Conservation (phyloP, 2,329 filamentous ascomycete species). For the Cordyceps cicadae region DNA sequence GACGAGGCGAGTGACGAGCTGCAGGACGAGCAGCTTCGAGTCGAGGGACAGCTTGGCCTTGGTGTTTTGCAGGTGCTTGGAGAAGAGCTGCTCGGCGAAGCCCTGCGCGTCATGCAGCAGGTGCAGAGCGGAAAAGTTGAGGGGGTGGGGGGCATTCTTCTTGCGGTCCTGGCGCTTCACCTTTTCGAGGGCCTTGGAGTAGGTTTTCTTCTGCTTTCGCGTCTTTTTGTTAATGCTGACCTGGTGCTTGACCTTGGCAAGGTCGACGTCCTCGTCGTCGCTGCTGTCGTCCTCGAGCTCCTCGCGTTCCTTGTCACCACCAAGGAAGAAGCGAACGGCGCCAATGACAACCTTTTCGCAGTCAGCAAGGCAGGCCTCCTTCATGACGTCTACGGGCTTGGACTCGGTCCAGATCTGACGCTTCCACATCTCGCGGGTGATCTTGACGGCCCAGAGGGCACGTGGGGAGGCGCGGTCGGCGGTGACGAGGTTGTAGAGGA, state of each 20-base stretch:
- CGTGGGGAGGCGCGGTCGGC: conserved; percentile 78
- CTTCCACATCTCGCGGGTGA: conserved; percentile 94
- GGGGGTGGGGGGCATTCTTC: conserved; percentile 75
- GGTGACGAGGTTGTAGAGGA: conserved; percentile 83
- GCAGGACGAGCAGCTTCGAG: conserved; percentile 80
- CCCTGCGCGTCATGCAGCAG: conserved; percentile 89
- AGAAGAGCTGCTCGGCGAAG: conserved; percentile 83
- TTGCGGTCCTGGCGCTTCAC: conserved; percentile 78
- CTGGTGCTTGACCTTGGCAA: conserved; percentile 76
- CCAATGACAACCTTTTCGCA: conserved; percentile 89
- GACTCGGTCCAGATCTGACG: conserved; percentile 92
- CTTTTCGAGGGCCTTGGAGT: conserved; percentile 74
- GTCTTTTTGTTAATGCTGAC: conserved; percentile 93
- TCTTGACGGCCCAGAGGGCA: conserved; percentile 90
- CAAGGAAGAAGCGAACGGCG: conserved; percentile 88
- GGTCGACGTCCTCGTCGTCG: conserved; percentile 63
- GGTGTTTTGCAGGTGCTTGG: conserved; percentile 80
- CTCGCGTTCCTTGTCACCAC: conserved; percentile 91
- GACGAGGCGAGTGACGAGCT: conserved; percentile 83
- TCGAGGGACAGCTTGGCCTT: conserved; percentile 82
- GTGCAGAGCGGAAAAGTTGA: conserved; percentile 96
- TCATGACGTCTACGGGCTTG: conserved; percentile 96
- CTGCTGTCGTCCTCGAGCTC: conserved; percentile 85
- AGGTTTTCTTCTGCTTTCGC: conserved; percentile 71
- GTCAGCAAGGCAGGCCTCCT: conserved; percentile 78